These are phyloP conservation scores for Alternaria solani DNA, from an alignment of 2,329 filamentous ascomycete genomes.

Conservation along the genomic window DNA sequence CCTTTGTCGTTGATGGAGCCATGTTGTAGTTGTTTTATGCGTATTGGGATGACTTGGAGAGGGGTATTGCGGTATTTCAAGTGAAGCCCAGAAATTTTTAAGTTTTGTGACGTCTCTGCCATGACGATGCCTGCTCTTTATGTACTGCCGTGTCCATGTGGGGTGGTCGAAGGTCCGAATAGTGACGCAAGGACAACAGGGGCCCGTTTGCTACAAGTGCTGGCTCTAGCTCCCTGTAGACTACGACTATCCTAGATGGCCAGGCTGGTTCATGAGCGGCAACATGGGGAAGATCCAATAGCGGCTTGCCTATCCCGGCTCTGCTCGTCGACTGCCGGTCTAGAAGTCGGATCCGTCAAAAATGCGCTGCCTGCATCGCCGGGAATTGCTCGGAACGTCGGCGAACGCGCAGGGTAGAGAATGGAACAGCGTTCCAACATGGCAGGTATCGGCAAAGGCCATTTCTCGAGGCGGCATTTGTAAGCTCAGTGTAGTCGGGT, in stretches of 20 bases:
- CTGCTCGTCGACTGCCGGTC: conserved; percentile 4
- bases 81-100: neutral
- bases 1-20: conserved; percentile 59
- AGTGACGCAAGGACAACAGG: conserved; percentile 34
- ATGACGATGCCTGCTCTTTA: conserved; percentile 15
- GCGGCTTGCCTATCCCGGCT: neutral
- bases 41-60: neutral
- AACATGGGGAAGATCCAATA: neutral
- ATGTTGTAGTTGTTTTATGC: conserved; percentile 21
- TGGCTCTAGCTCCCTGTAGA: conserved; percentile 7
- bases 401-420: neutral
- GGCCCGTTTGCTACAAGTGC: conserved; percentile 14
- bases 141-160: conserved; percentile 25
- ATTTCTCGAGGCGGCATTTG: conserved; percentile 7
- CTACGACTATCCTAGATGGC: conserved; percentile 6
- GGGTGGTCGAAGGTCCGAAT: conserved; percentile 21
- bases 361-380: neutral
- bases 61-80: neutral
- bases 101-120: conserved; percentile 4
- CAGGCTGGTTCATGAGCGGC: conserved; percentile 5
- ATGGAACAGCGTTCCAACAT: neutral
- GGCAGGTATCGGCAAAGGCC: neutral
- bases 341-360: conserved; percentile 1
- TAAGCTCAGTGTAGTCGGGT: conserved; percentile 10
- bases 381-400: conserved; percentile 6